Conservation (phyloP, 1,284 basidiomycete species). For the Coniferiporia weirii region DNA sequence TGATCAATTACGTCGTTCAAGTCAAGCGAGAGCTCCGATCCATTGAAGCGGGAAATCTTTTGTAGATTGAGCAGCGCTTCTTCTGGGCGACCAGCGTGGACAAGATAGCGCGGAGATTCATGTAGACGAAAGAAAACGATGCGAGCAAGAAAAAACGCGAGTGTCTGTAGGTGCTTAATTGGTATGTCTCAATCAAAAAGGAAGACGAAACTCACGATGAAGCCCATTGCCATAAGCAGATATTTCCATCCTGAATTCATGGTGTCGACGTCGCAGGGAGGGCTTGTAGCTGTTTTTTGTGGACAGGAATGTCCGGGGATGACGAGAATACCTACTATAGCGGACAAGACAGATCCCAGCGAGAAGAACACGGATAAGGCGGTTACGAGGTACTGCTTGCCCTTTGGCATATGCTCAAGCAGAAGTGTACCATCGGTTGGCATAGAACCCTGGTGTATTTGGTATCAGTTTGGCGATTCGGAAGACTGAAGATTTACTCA, state of each 20-base stretch:
- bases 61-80: constrained; percentile 81
- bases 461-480: neutral
- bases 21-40: constrained; percentile 58
- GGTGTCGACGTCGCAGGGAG: constrained; percentile 55
- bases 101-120: constrained; percentile 90
- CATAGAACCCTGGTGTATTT: constrained; percentile 71
- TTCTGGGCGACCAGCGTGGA: constrained; percentile 73
- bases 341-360: constrained; percentile 80
- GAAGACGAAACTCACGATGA: constrained; percentile 48
- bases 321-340: constrained; percentile 70
- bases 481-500: constrained; percentile 33
- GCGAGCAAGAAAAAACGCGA: constrained; percentile 81
- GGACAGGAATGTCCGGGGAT: constrained; percentile 75
- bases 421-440: constrained; percentile 95
- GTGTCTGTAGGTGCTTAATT: constrained; percentile 49
- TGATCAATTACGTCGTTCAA: constrained; percentile 69
- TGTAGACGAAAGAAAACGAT: constrained; percentile 87
- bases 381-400: constrained; percentile 90
- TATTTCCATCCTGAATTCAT: constrained; percentile 87
- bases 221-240: constrained; percentile 66
- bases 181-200: neutral
- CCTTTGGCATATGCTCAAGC: constrained; percentile 89
- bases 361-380: constrained; percentile 96
- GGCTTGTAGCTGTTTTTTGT: constrained; percentile 21
- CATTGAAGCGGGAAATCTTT: constrained; percentile 82